Conservation (phyloP, 371 early-diverging fungal species). For the Fennellomyces sp. region DNA sequence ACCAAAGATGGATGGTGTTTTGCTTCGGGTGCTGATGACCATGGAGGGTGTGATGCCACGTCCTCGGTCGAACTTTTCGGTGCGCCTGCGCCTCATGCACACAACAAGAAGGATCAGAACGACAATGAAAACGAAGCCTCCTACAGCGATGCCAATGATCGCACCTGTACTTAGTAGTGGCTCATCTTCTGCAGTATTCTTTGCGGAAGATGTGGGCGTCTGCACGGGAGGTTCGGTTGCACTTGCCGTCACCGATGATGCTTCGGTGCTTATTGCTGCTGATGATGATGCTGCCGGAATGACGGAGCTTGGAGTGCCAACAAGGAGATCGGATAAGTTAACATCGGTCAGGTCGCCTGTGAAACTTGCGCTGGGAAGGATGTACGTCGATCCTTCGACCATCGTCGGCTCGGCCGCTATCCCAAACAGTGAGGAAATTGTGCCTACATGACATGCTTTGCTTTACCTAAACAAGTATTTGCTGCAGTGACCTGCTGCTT, state of each 20-base stretch:
- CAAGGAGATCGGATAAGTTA: constrained; percentile 17
- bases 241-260: background rate
- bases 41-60: constrained; percentile 22
- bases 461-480: background rate
- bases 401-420: background rate
- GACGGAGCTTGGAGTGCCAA: background rate
- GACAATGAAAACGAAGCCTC: background rate
- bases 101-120: background rate
- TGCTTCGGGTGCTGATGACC: constrained; percentile 13
- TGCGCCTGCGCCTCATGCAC: background rate
- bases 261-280: background rate
- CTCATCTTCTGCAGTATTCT: background rate
- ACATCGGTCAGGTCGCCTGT: constrained; percentile 16
- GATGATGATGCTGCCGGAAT: background rate
- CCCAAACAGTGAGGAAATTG: background rate
- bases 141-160: constrained; percentile 11
- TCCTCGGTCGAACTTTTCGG: constrained; percentile 20
- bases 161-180: constrained; percentile 3
- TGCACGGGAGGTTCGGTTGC: background rate
- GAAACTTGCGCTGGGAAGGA: constrained; percentile 10
- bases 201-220: background rate
- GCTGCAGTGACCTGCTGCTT: too few relatives aligned
- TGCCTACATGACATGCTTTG: too few relatives aligned
- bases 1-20: background rate
- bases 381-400: constrained; percentile 8